Evolutionary conservation across 805 yeast species (phyloP).

Genomic region (Lipomyces spencermartinsiae): DNA sequence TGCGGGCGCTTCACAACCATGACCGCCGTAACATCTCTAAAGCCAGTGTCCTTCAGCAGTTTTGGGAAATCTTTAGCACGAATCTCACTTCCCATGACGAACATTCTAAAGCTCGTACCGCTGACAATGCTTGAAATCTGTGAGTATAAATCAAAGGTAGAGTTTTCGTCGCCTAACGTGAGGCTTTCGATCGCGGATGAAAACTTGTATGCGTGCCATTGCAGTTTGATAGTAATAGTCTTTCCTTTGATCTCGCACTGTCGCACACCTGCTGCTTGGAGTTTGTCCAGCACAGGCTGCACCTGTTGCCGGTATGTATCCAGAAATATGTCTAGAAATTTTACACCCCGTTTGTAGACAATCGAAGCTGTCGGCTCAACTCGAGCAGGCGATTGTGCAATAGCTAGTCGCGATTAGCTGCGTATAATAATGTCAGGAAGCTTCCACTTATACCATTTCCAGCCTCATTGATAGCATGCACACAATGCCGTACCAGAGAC

Average conservation of each 20-base stretch:
- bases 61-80: conserved; percentile 4
- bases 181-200: conserved; percentile 6
- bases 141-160: conserved; percentile 15
- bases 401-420: background rate
- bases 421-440: background rate
- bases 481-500: conserved; percentile 16
- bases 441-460: conserved; percentile 12
- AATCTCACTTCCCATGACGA: conserved; percentile 29
- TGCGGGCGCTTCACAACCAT: conserved; percentile 20
- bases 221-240: conserved; percentile 19
- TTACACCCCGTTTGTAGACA: conserved; percentile 13
- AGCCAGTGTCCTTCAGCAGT: conserved; percentile 25
- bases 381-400: background rate
- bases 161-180: conserved; percentile 15
- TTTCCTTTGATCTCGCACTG: conserved; percentile 13
- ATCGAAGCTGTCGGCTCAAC: conserved; percentile 3
- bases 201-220: conserved; percentile 13
- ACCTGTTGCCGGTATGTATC: conserved; percentile 8
- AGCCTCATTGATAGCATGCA: conserved; percentile 14
- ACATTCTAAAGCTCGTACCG: conserved; percentile 18
- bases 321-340: conserved; percentile 18
- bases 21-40: conserved; percentile 23
- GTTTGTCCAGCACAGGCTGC: background rate
- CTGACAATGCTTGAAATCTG: conserved; percentile 6
- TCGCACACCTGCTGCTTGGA: background rate